These are phyloP conservation scores for Sporothrix variecibatus DNA, from an alignment of 2,329 filamentous ascomycete genomes.

Conservation along the genomic window DNA sequence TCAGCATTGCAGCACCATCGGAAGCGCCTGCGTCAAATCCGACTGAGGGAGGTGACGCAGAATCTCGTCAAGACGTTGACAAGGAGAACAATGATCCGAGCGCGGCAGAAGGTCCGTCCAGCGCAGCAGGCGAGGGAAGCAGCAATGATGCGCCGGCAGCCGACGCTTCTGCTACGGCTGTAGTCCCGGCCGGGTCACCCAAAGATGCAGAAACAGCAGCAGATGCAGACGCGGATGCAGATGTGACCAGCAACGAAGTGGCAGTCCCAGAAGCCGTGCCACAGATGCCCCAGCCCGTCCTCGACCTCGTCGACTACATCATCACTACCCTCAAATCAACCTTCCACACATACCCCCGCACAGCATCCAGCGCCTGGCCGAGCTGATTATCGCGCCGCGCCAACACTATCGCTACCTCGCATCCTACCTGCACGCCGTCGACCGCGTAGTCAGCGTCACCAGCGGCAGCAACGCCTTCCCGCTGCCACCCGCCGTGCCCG, in stretches of 20 bases:
- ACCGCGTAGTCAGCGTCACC: conserved; percentile 87
- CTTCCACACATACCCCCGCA: conserved; percentile 82
- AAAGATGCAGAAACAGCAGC: background rate
- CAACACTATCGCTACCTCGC: conserved; percentile 79
- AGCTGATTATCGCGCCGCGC: conserved; percentile 76
- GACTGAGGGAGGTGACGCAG: background rate
- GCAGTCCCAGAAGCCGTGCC: conserved; percentile 41
- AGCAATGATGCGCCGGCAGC: background rate
- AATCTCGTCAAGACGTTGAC: conserved; percentile 59
- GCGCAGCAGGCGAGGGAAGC: conserved; percentile 32
- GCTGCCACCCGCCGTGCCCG: conserved; percentile 67
- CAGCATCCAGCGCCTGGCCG: conserved; percentile 87
- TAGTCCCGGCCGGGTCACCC: background rate
- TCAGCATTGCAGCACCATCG: conserved; percentile 25
- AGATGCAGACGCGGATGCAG: conserved; percentile 8
- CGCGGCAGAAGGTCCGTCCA: background rate
- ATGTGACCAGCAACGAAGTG: conserved; percentile 4
- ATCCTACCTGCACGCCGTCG: conserved; percentile 85
- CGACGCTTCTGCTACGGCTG: background rate
- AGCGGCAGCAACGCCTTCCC: conserved; percentile 81
- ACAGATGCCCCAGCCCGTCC: conserved; percentile 62
- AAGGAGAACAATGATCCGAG: conserved; percentile 66
- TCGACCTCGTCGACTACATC: conserved; percentile 63
- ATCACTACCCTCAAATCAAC: conserved; percentile 60
- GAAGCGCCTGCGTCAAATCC: background rate